Conservation (phyloP, 306 rosid species). For the Vachellia pachyceras region DNA sequence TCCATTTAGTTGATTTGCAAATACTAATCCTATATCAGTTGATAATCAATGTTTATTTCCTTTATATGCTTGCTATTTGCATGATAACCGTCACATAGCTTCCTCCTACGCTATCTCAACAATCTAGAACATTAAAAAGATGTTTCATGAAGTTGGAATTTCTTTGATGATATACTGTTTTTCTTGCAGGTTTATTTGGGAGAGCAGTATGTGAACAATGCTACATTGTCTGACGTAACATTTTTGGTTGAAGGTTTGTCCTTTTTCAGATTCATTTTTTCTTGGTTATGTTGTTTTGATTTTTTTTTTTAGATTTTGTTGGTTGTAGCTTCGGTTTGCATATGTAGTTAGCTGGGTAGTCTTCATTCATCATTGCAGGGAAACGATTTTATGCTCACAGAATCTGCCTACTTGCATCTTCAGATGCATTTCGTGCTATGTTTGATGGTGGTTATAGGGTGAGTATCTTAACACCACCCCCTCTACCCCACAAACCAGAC, state of each 20-base stretch:
- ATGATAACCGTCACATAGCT: background rate
- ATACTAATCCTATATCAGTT: constrained; percentile 13
- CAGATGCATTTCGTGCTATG: constrained; percentile 99
- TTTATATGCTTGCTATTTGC: background rate
- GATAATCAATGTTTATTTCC: constrained; percentile 1
- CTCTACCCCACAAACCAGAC: background rate
- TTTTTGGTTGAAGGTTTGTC: constrained; percentile 93
- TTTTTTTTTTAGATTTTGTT: constrained; percentile 13
- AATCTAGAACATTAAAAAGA: background rate
- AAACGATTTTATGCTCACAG: constrained; percentile 94
- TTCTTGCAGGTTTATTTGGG: constrained; percentile 92
- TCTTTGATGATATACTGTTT: constrained; percentile 31
- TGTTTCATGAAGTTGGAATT: constrained; percentile 21
- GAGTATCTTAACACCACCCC: constrained; percentile 43
- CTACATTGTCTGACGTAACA: constrained; percentile 85
- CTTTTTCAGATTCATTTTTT: constrained; percentile 34
- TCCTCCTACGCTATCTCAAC: background rate
- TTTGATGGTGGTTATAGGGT: constrained; percentile 99
- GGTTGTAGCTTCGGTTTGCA: constrained; percentile 33
- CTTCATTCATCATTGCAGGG: constrained; percentile 60
- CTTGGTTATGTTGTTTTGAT: constrained; percentile 8
- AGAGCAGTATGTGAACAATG: constrained; percentile 85
- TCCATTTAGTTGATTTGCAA: constrained; percentile 21
- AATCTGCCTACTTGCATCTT: constrained; percentile 94
- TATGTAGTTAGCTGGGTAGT: constrained; percentile 21